Percentiles rank a stretch among this genome's conserved stretches.
Conservation (phyloP, 2,329 filamentous ascomycete species). For the Stachybotrys chlorohalonatus region DNA sequence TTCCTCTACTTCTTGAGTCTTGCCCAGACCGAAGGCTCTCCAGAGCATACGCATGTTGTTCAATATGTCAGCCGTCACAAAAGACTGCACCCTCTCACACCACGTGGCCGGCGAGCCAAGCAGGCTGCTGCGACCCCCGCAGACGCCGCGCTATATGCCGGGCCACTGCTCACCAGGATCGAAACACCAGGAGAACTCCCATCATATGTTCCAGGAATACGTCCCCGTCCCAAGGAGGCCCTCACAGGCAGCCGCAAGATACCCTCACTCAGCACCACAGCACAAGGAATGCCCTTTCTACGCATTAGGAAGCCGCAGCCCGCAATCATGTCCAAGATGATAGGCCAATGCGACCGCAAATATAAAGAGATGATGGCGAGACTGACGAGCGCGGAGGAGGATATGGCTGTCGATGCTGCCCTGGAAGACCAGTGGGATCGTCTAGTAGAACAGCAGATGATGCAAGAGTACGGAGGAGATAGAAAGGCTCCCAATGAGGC, state of each 20-base stretch:
- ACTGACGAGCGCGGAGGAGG: conserved; percentile 29
- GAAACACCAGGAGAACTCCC: conserved; percentile 26
- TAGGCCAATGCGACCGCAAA: conserved; percentile 38
- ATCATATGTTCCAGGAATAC: conserved; percentile 35
- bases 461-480: conserved; percentile 5
- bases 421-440: conserved; percentile 42
- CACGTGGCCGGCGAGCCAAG: no score
- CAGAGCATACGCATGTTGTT: conserved; percentile 32
- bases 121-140: conserved; percentile 1
- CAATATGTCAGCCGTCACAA: neutral
- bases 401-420: conserved; percentile 16
- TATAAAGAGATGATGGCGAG: conserved; percentile 31
- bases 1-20: conserved; percentile 31
- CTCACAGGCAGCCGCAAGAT: conserved; percentile 34
- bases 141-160: conserved; percentile 1
- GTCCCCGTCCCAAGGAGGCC: conserved; percentile 37
- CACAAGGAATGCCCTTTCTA: conserved; percentile 53
- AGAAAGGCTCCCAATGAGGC: conserved; percentile 1
- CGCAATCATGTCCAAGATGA: conserved; percentile 42
- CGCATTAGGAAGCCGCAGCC: conserved; percentile 60
- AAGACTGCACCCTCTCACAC: no score
- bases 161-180: conserved; percentile 23
- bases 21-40: conserved; percentile 24
- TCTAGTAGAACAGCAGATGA: conserved; percentile 19
- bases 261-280: conserved; percentile 44